phyloP scores from a whole-genome alignment of 2,329 filamentous ascomycete species.

The Fusarium sp. region DNA sequence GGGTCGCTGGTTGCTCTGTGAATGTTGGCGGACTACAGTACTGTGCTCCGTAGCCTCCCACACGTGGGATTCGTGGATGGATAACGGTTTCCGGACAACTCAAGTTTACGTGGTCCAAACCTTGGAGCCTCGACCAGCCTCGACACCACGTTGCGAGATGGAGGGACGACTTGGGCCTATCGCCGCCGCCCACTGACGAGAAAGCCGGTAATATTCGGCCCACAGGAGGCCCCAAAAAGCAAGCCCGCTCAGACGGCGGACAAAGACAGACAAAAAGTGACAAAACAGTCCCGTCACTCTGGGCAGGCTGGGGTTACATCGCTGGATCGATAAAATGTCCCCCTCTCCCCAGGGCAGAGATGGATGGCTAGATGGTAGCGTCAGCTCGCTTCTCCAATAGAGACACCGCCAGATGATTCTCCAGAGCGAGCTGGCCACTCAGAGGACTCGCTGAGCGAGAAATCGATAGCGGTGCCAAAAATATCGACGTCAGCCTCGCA shows the following conservation, averaged over 20 bases:
- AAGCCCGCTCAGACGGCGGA: neutral
- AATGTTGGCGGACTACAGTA: too few species aligned
- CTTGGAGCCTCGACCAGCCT: slow-evolving; percentile 8
- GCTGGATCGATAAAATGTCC: slow-evolving; percentile 25
- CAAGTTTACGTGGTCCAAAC: slow-evolving; percentile 10
- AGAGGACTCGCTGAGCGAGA: slow-evolving; percentile 17
- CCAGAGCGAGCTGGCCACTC: slow-evolving; percentile 13
- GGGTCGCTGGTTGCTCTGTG: neutral
- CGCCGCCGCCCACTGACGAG: slow-evolving; percentile 14
- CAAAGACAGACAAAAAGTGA: slow-evolving; percentile 15
- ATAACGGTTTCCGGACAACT: slow-evolving; percentile 20
- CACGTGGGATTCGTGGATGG: slow-evolving; percentile 16
- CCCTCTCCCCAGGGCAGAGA: slow-evolving; percentile 4
- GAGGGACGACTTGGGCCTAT: slow-evolving; percentile 34
- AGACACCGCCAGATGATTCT: slow-evolving; percentile 13
- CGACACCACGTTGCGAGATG: slow-evolving; percentile 33
- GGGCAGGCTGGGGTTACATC: slow-evolving; percentile 37
- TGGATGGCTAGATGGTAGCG: slow-evolving; percentile 7
- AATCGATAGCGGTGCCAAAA: slow-evolving; percentile 25
- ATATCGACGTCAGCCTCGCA: slow-evolving; percentile 41
- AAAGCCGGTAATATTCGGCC: slow-evolving; percentile 33
- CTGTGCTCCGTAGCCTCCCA: slow-evolving; percentile 5
- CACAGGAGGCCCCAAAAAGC: slow-evolving; percentile 9
- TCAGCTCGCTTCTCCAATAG: slow-evolving; percentile 35
- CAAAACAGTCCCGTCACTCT: slow-evolving; percentile 30